Conservation (phyloP, 1,139 yeast genomes). For the Sugiyamaella japonica region DNA sequence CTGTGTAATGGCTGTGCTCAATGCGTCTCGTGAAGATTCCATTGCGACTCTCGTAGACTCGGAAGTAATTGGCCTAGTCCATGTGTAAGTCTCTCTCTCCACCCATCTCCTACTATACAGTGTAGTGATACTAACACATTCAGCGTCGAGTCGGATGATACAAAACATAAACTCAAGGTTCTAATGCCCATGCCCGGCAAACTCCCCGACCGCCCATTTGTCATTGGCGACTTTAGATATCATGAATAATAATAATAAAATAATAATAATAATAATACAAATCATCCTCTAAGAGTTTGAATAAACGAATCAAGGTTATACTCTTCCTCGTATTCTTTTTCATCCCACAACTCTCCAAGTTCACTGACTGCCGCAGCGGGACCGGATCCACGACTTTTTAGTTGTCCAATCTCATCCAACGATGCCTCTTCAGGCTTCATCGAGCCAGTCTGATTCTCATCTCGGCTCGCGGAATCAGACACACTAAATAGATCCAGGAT, state of each 20-base stretch:
- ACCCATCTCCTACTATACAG: not conserved
- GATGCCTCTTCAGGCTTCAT: slow-evolving; percentile 37
- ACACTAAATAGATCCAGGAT: slow-evolving; percentile 84
- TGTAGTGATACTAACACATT: slow-evolving; percentile 17
- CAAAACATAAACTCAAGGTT: slow-evolving; percentile 66
- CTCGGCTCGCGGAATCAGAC: slow-evolving; percentile 45
- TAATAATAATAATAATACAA: slow-evolving; percentile 1
- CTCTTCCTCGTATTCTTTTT: slow-evolving; percentile 93
- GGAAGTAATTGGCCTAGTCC: slow-evolving; percentile 65
- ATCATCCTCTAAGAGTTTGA: slow-evolving; percentile 53
- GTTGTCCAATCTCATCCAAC: slow-evolving; percentile 56
- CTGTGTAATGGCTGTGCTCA: slow-evolving; percentile 70
- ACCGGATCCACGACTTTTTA: slow-evolving; percentile 58
- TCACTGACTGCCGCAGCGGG: slow-evolving; percentile 72
- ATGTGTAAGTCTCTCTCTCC: slow-evolving; percentile 31
- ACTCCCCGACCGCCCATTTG: slow-evolving; percentile 66
- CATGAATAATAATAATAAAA: slow-evolving; percentile 49
- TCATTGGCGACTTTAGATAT: slow-evolving; percentile 69
- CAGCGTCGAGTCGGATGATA: slow-evolving; percentile 62
- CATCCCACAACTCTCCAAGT: slow-evolving; percentile 95
- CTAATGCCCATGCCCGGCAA: slow-evolving; percentile 87
- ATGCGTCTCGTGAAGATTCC: slow-evolving; percentile 54
- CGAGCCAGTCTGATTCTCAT: slow-evolving; percentile 43
- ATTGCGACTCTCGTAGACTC: slow-evolving; percentile 55
- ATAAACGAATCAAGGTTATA: slow-evolving; percentile 91